Conservation (phyloP, 139 green algal genomes). For the Micractinium sp. region DNA sequence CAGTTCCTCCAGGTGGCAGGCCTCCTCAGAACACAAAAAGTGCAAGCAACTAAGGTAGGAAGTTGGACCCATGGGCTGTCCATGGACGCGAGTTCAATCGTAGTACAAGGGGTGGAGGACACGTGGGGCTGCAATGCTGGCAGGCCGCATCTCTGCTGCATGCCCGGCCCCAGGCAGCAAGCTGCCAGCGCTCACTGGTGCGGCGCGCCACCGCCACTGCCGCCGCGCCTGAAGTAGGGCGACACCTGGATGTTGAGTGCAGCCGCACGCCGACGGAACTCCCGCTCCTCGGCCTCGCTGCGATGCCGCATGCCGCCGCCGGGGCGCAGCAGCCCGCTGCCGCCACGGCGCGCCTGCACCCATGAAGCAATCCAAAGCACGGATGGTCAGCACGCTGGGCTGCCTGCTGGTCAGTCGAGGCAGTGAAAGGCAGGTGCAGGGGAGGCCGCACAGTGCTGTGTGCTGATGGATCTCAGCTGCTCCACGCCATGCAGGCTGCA, state of each 20-base stretch:
- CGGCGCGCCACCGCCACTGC: too few relatives aligned
- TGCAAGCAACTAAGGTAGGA: too few relatives aligned
- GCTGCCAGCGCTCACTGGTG: too few relatives aligned
- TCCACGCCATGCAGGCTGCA: background rate
- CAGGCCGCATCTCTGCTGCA: background rate
- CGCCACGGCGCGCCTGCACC: background rate
- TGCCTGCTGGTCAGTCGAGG: background rate
- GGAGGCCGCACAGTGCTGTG: background rate
- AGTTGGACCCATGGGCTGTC: too few relatives aligned
- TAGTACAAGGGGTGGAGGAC: too few relatives aligned
- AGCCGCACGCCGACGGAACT: constrained; percentile 53
- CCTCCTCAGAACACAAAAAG: too few relatives aligned
- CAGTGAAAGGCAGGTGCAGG: too few relatives aligned
- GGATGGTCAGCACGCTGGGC: background rate
- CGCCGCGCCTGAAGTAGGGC: constrained; percentile 44
- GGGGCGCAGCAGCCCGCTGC: background rate
- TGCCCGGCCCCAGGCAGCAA: background rate
- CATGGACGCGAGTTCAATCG: too few relatives aligned
- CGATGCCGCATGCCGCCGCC: background rate
- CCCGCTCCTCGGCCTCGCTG: constrained; percentile 45
- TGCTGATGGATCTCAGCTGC: background rate
- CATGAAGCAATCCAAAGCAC: background rate
- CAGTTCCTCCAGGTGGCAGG: too few relatives aligned
- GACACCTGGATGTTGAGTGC: constrained; percentile 58
- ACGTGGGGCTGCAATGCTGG: too few relatives aligned